A percentile compares a stretch with the other conserved stretches of the same genome.
Evolutionary conservation across 805 yeast species (phyloP).

Genomic region (Scheffersomyces coipomensis): DNA sequence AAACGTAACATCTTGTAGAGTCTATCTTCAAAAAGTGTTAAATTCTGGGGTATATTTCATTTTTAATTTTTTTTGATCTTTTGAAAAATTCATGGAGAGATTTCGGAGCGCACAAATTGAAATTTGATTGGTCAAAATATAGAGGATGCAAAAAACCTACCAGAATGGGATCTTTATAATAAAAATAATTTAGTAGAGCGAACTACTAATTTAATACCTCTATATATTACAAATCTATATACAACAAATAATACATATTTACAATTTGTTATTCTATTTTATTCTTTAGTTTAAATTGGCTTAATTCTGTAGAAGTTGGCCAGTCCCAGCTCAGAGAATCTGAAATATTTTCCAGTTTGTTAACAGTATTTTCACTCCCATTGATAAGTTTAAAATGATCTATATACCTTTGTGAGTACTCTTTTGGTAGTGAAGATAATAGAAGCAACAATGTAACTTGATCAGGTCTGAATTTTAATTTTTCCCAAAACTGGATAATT

Average conservation of each 20-base stretch:
- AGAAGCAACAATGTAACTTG: slow-evolving; percentile 38
- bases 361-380: slow-evolving; percentile 14
- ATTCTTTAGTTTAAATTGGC: too few relatives aligned
- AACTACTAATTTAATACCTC: too few relatives aligned
- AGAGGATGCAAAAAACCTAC: not conserved
- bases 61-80: not conserved
- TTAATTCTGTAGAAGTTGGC: slow-evolving; percentile 27
- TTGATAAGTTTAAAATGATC: slow-evolving; percentile 32
- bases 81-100: not conserved
- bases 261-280: too few relatives aligned
- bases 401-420: slow-evolving; percentile 35
- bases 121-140: not conserved
- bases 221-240: too few relatives aligned
- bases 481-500: slow-evolving; percentile 56
- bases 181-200: too few relatives aligned
- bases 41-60: not conserved
- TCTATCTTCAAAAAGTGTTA: not conserved
- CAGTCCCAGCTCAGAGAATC: slow-evolving; percentile 27
- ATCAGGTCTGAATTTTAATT: slow-evolving; percentile 41
- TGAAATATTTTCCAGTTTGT: slow-evolving; percentile 2
- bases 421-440: slow-evolving; percentile 35
- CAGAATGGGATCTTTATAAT: too few relatives aligned
- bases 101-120: not conserved
- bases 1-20: slow-evolving; percentile 26
- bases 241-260: too few relatives aligned